Base-by-base conservation (phyloP, 2,329 filamentous ascomycete genomes). In the Nothophaeocryptopus gaeumannii region DNA sequence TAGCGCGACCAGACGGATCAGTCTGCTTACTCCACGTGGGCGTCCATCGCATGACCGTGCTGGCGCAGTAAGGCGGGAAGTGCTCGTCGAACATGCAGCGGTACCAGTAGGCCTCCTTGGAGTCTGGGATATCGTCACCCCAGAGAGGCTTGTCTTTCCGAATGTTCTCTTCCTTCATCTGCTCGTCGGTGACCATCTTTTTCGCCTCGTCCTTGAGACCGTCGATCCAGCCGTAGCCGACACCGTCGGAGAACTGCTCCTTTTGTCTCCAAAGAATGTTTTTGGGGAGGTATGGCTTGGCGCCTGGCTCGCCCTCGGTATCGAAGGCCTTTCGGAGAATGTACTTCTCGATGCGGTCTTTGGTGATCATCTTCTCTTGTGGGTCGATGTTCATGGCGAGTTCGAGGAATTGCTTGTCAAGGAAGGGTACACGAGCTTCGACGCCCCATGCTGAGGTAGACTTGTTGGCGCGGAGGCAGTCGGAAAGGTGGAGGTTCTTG, bases 91-190 rank as follows among this genome's bases (percentile, higher is more conserved):
- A 99, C 92, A 99, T 97, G 70, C 77, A 80, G 64, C 93, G 86
- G 77, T 99, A 99, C 93, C 93, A 99, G 80, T 96, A 95, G 74
- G 90, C 93, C 76, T 99, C 93, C 81, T 99, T 99, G 67, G 86
- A 91, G 67, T 96, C 91, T 8, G 93, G 95, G 56, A 96, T 82
- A 67, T 99, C 95, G 64, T 76, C 74, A 43, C 90, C 92, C 95
- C 95, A 99, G 72, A 96, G 89, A 10, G 89, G 82, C 80, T 96
- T 96, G 58, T 93, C 92, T 82, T 95, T 92, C 80, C 91, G 90
- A 14, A 67, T 66, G 42, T 51, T 63, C 29, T 54, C 63, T 45
- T 57, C 54, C 16, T 58, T 44, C 87, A 97, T 89, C 84, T 95
- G 91, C 78, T 97, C 92, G 67, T 99, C 92, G 13, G 88, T 95